These are phyloP conservation scores for Hyphopichia fennica DNA, from an alignment of 1,139 yeast species.

Conservation along the genomic window DNA sequence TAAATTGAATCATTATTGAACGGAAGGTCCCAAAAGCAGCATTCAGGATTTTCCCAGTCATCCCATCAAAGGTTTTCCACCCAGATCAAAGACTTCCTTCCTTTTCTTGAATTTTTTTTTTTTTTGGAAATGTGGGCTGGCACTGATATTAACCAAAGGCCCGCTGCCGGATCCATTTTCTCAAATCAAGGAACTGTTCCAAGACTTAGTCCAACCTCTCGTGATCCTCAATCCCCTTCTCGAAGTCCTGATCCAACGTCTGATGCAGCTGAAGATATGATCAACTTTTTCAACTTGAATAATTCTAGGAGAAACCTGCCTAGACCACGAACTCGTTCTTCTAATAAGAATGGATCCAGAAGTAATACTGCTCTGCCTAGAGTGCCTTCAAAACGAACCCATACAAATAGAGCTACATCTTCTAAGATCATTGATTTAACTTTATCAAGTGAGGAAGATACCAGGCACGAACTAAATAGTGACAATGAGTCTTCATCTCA, in stretches of 20 bases:
- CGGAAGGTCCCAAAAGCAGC: not conserved
- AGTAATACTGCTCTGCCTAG: not conserved
- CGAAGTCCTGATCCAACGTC: not conserved
- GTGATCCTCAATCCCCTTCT: not conserved
- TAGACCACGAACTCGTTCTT: conserved; percentile 1
- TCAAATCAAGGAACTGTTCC: not conserved
- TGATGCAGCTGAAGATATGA: not conserved
- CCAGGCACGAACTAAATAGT: not conserved
- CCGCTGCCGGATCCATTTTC: not conserved
- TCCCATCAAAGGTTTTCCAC: not conserved
- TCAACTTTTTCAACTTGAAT: not conserved
- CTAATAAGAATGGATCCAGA: not conserved
- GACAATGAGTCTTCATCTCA: not conserved
- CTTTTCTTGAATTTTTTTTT: not conserved
- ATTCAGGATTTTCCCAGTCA: not conserved
- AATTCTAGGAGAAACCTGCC: conserved; percentile 3
- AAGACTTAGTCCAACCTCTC: not conserved
- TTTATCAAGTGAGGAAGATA: conserved; percentile 4
- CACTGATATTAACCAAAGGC: not conserved
- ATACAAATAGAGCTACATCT: not conserved
- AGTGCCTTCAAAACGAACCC: not conserved
- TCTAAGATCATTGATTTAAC: conserved; percentile 3
- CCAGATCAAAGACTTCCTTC: not conserved
- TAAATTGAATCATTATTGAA: not conserved
- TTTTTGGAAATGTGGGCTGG: conserved; percentile 1